These are phyloP conservation scores for Fomitiporia mediterranea DNA, from an alignment of 1,284 basidiomycete genomes.

Conservation along the genomic window DNA sequence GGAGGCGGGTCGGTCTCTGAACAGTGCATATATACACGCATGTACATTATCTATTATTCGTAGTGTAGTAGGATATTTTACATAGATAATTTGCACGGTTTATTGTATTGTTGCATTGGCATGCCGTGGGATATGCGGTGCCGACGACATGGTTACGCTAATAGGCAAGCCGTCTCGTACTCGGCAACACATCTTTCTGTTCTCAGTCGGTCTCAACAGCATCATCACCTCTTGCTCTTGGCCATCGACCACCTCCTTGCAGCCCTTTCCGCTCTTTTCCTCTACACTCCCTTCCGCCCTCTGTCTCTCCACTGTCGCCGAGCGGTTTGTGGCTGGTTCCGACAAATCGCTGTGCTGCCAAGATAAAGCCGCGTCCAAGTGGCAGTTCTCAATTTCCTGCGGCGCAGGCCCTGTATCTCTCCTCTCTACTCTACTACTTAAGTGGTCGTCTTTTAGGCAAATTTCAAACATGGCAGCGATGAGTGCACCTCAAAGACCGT, in stretches of 20 bases:
- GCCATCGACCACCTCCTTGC: background rate
- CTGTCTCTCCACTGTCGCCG: background rate
- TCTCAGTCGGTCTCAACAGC: background rate
- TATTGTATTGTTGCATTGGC: background rate
- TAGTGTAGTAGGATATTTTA: no score
- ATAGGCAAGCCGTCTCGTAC: background rate
- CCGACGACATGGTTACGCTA: background rate
- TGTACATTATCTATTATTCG: no score
- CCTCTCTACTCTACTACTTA: background rate
- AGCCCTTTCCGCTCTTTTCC: background rate
- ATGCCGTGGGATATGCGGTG: background rate
- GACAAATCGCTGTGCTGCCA: background rate
- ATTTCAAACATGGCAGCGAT: constrained; percentile 1
- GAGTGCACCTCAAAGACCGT: background rate
- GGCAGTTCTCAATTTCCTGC: background rate
- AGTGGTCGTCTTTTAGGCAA: no score
- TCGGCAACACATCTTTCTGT: background rate
- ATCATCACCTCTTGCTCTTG: background rate
- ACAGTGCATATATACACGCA: no score
- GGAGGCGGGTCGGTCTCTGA: constrained; percentile 34
- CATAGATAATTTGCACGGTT: no score
- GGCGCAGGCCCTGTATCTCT: background rate
- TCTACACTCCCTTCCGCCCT: background rate
- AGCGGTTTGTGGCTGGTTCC: constrained; percentile 3
- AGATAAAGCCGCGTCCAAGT: no score